Conservation (phyloP, 441 rosid species). For the Jatropha podagrica region DNA sequence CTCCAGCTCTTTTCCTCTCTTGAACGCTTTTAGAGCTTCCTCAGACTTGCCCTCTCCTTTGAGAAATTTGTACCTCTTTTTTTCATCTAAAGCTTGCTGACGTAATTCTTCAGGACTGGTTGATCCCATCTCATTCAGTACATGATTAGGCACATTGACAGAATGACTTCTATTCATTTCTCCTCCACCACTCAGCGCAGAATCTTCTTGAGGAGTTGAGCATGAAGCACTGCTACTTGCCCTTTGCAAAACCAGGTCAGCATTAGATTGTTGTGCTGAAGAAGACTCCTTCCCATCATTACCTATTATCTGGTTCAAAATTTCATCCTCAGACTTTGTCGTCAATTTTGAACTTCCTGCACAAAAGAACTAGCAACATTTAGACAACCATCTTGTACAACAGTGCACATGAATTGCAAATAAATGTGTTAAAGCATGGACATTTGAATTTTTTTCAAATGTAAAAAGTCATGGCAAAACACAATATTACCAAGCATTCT, state of each 20-base stretch:
- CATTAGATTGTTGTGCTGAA: slow-evolving; percentile 35
- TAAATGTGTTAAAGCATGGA: background rate
- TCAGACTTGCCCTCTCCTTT: slow-evolving; percentile 82
- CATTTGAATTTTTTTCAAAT: background rate
- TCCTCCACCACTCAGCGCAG: slow-evolving; percentile 32
- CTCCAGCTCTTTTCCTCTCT: slow-evolving; percentile 94
- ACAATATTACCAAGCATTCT: background rate
- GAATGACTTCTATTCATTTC: slow-evolving; percentile 32
- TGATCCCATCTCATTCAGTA: slow-evolving; percentile 36
- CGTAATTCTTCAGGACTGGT: slow-evolving; percentile 69
- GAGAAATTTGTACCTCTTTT: slow-evolving; percentile 61
- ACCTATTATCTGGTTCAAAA: slow-evolving; percentile 60
- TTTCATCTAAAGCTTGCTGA: slow-evolving; percentile 74
- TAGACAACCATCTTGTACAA: background rate
- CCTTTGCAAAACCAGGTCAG: slow-evolving; percentile 34
- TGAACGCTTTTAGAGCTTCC: slow-evolving; percentile 85
- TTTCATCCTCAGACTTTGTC: slow-evolving; percentile 58
- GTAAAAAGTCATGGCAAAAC: background rate
- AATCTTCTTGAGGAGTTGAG: slow-evolving; percentile 28
- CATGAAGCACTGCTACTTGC: slow-evolving; percentile 39
- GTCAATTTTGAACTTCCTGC: slow-evolving; percentile 54
- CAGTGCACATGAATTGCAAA: no score
- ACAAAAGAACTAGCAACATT: slow-evolving; percentile 18
- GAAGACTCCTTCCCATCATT: slow-evolving; percentile 55
- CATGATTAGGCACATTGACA: slow-evolving; percentile 28